Evolutionary conservation across 2,329 filamentous ascomycete species (phyloP).

Genomic region (Pseudocercospora fuligena): DNA sequence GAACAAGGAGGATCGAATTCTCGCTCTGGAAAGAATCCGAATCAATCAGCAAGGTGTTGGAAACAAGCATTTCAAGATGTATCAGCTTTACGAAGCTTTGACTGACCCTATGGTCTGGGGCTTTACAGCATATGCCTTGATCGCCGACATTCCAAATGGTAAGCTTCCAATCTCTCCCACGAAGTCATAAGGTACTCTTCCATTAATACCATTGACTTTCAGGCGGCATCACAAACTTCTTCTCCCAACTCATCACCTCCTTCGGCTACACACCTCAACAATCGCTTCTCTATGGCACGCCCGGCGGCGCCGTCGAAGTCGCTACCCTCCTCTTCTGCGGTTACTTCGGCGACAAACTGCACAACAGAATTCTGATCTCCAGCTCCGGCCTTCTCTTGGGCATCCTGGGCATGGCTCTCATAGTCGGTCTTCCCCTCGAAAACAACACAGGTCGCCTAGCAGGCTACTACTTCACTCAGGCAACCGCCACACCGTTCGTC

Average conservation of each 20-base stretch:
- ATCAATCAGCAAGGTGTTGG: constrained; percentile 77
- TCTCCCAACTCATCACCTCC: constrained; percentile 63
- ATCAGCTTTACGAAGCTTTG: constrained; percentile 67
- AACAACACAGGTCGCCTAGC: constrained; percentile 63
- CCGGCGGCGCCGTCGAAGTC: constrained; percentile 69
- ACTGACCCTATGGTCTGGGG: constrained; percentile 65
- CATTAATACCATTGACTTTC: no score
- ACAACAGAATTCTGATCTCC: constrained; percentile 63
- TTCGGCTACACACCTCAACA: constrained; percentile 69
- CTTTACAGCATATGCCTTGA: constrained; percentile 62
- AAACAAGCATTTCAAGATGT: constrained; percentile 49
- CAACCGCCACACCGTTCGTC: constrained; percentile 66
- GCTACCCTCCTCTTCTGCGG: constrained; percentile 61
- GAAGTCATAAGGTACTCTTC: no score
- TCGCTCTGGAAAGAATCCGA: constrained; percentile 73
- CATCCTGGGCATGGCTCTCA: constrained; percentile 67
- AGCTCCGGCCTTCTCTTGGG: constrained; percentile 57
- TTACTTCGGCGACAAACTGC: constrained; percentile 61
- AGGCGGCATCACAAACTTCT: constrained; percentile 64
- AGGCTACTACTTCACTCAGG: constrained; percentile 69
- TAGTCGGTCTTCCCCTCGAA: constrained; percentile 64
- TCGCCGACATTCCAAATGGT: constrained; percentile 63
- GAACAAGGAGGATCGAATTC: constrained; percentile 66
- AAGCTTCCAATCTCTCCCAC: constrained; percentile 12
- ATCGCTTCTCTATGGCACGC: constrained; percentile 67